These are phyloP conservation scores for Immersiporthe knoxdaviesiana DNA, from an alignment of 2,329 filamentous ascomycete species.

Conservation along the genomic window DNA sequence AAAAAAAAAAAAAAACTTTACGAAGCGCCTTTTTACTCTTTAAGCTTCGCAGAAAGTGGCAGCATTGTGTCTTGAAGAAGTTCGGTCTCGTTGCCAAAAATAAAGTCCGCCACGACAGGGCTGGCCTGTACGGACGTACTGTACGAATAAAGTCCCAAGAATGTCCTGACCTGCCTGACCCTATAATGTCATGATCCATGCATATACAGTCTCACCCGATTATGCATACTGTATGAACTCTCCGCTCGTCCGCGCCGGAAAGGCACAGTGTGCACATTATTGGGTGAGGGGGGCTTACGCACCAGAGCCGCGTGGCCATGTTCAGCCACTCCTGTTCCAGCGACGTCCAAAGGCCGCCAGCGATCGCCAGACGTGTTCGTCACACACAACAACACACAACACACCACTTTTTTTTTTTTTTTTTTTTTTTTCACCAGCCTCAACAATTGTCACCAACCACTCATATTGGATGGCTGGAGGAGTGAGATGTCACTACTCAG, in stretches of 20 bases:
- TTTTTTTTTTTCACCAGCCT: constrained; percentile 14
- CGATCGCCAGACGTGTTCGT: constrained; percentile 20
- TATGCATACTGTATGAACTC: neutral
- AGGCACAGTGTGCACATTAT: neutral
- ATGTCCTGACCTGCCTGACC: neutral
- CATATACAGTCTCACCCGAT: neutral
- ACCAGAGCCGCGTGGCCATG: constrained; percentile 27
- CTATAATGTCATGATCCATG: constrained; percentile 2
- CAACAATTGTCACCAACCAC: constrained; percentile 15
- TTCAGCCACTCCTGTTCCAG: constrained; percentile 21
- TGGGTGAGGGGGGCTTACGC: neutral
- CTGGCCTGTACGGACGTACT: neutral
- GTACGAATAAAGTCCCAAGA: neutral
- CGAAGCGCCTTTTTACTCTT: neutral
- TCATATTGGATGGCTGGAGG: neutral
- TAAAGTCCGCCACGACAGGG: constrained; percentile 16
- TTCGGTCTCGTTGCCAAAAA: constrained; percentile 22
- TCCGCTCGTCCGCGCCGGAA: neutral
- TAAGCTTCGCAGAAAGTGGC: neutral
- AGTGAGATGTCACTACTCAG: neutral
- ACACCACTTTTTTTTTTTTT: constrained; percentile 5
- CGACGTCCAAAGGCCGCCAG: constrained; percentile 11
- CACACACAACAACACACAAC: constrained; percentile 9
- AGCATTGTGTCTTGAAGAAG: neutral
- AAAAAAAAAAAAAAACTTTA: neutral